A percentile compares a stretch with the other conserved stretches of the same genome.
Evolutionary conservation across 768 basidiomycete species (phyloP).

Genomic region (Clathrus columnatus): DNA sequence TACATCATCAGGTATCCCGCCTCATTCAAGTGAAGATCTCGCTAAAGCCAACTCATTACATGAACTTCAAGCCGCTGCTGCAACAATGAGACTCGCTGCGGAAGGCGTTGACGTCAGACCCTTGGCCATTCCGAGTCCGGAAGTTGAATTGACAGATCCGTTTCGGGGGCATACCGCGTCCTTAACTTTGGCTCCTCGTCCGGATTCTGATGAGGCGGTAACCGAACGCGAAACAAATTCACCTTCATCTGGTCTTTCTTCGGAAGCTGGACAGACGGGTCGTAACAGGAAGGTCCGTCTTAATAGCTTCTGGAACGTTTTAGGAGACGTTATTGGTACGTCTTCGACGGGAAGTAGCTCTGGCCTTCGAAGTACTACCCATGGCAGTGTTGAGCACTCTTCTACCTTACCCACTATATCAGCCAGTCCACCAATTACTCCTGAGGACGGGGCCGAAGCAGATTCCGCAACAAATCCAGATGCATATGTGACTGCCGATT

Average conservation of each 20-base stretch:
- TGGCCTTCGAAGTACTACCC: not conserved
- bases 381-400: not conserved
- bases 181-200: slow-evolving; percentile 51
- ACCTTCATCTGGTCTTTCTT: slow-evolving; percentile 26
- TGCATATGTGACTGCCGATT: not conserved
- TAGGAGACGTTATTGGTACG: slow-evolving; percentile 2
- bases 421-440: slow-evolving; percentile 1
- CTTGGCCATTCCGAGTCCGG: slow-evolving; percentile 80
- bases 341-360: not conserved
- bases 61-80: slow-evolving; percentile 33
- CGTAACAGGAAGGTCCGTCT: slow-evolving; percentile 47
- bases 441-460: not conserved
- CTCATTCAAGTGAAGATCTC: not conserved
- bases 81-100: slow-evolving; percentile 81
- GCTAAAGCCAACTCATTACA: not conserved
- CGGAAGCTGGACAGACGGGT: slow-evolving; percentile 18
- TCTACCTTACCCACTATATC: not conserved
- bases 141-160: slow-evolving; percentile 86
- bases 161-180: slow-evolving; percentile 66
- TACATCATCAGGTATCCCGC: not conserved
- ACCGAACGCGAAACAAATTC: slow-evolving; percentile 27
- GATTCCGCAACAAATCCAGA: not conserved
- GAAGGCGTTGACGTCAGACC: slow-evolving; percentile 78
- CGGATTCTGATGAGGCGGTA: slow-evolving; percentile 19
- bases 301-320: slow-evolving; percentile 63